Evolutionary conservation across 352 stramenopile genomes (phyloP).

Genomic region (Blastocystis sp.): DNA sequence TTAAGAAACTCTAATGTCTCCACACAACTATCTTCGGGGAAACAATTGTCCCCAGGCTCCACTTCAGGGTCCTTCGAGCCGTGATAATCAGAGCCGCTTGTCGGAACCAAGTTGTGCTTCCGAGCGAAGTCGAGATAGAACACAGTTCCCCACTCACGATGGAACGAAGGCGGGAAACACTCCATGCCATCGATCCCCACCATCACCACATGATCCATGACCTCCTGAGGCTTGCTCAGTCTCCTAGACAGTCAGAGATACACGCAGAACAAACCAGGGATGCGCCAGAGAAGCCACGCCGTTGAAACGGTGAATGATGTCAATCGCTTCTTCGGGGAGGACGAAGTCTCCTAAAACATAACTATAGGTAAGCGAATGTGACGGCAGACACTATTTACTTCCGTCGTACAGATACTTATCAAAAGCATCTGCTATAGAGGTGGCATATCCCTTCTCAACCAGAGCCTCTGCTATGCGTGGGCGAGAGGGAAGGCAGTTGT

Average conservation of each 20-base stretch:
- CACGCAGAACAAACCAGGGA: background rate
- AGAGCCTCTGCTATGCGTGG: slow-evolving; percentile 36
- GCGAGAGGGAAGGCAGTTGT: slow-evolving; percentile 8
- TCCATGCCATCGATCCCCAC: slow-evolving; percentile 51
- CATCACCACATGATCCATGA: background rate
- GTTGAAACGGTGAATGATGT: background rate
- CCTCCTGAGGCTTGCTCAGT: background rate
- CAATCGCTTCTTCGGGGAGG: background rate
- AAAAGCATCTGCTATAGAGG: slow-evolving; percentile 1
- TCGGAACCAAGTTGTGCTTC: background rate
- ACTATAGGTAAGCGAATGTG: background rate
- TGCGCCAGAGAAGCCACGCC: slow-evolving; percentile 6
- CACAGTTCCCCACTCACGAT: background rate
- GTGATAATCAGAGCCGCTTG: slow-evolving; percentile 44
- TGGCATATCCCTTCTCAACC: background rate
- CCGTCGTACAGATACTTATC: background rate
- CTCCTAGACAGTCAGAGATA: background rate
- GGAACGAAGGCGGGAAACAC: background rate
- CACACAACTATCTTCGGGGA: background rate
- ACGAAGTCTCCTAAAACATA: background rate
- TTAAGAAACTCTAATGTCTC: background rate
- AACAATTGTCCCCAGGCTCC: slow-evolving; percentile 12
- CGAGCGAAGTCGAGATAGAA: slow-evolving; percentile 1
- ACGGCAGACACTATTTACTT: background rate
- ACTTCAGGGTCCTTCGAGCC: slow-evolving; percentile 36